Evolutionary conservation across 257 asterid species (phyloP), one percentile per base, ranked within the genome.

Genomic region (Capsicum chinense): DNA sequence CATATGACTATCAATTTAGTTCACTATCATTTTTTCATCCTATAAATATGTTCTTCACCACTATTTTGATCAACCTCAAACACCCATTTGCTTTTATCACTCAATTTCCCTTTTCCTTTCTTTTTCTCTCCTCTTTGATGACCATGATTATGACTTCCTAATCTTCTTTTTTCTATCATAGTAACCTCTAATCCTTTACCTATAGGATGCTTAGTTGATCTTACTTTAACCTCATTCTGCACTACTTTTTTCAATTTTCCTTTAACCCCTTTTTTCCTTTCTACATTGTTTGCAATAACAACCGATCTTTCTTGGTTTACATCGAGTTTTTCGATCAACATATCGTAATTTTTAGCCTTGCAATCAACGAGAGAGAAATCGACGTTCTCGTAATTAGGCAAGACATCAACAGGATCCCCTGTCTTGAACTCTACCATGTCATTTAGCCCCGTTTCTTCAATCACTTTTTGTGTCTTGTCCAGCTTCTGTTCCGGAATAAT

Each of bases 41-140:
- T 87, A 26, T 70, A 91, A 37, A 91, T 89, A 82, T 93, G 95
- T 78, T 93, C 95, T 86, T 93, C 97, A 48, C 97, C 97, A 83
- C 90, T 90, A 56, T 84, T 84, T 44, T 91, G 90, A 84, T 93
- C 97, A 59, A 93, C 79, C 87, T 85, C 85, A 76, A 88, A 84
- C 10, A 92, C 52, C 94, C 97, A 93, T 79, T 83, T 88, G 79
- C 93, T 92, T 84, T 84, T 89, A 57, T 86, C 87, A 17, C 64
- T 83, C 87, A 56, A 90, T 87, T 81, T 87, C 39, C 56, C 86
- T 1, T 79, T 21, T 3, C 88, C 84, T 15, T 68, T 87, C 50
- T 83, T 85, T 42, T 86, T 80, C 71, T 90, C 91, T 19, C 83
- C 35, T 48, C 87, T 84, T 84, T 84, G 39, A 52, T 85, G 88